A percentile compares a stretch with the other conserved stretches of the same genome.
These are phyloP conservation scores for Cercospora zeina DNA, from an alignment of 2,329 filamentous ascomycete species.

Conservation along the genomic window DNA sequence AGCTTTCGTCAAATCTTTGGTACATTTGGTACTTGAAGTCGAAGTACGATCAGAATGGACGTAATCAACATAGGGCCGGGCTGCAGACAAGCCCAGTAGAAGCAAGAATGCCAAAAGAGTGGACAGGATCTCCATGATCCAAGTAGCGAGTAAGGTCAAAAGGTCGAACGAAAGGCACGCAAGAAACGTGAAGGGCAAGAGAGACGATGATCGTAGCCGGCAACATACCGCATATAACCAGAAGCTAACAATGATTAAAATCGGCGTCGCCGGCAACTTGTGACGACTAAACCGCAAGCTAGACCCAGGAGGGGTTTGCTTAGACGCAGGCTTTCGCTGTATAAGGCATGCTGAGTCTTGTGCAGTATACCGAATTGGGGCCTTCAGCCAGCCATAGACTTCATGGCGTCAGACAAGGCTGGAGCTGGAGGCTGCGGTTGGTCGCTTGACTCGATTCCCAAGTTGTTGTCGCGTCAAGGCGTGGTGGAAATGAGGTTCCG, in stretches of 20 bases:
- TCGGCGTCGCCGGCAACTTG: neutral
- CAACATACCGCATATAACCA: neutral
- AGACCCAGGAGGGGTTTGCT: constrained; percentile 1
- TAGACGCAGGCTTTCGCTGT: neutral
- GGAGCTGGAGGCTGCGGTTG: neutral
- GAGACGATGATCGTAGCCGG: neutral
- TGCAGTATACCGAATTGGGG: constrained; percentile 3
- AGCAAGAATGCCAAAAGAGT: constrained; percentile 5
- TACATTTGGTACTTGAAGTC: neutral
- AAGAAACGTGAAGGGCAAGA: constrained; percentile 6
- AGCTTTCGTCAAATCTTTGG: neutral
- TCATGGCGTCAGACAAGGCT: neutral
- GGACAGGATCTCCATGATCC: constrained; percentile 11
- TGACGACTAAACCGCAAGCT: neutral
- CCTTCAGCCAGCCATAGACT: constrained; percentile 5
- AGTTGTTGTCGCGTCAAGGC: neutral
- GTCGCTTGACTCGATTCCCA: constrained; percentile 1
- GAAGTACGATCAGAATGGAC: neutral
- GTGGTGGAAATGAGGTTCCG: constrained; percentile 9
- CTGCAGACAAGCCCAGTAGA: constrained; percentile 1
- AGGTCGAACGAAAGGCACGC: neutral
- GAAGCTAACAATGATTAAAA: neutral
- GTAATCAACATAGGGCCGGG: neutral
- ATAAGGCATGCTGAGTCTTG: constrained; percentile 3
- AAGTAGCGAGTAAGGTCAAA: neutral